Evolutionary conservation across 768 basidiomycete species (phyloP), one percentile per base, ranked within the genome.

Genomic region (Leccinum imitatum): DNA sequence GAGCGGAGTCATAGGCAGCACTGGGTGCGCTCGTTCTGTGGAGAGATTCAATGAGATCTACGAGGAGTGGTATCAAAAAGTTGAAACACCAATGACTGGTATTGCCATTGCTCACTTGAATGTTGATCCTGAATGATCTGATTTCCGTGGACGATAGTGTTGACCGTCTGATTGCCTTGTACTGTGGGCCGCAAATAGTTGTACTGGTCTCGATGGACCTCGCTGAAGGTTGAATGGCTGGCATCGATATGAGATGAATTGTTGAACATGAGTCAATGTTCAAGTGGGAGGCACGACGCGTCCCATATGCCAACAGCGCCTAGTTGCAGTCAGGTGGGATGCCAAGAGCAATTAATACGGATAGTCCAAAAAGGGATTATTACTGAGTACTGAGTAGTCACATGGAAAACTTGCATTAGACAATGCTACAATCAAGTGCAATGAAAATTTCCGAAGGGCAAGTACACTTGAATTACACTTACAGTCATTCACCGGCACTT

Each of bases 111-210:
- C 48, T 35, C 39, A 66, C 64, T 51, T 11, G 57, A 53, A 25
- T 55, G 52, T 11, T 59, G 46, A 47, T 59, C 60, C 35, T 66
- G 67, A 6, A 62, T 2, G 31, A 65, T 59, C 30, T 68, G 67
- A 53, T 67, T 65, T 17, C 65, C 66, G 15, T 68, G 47, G 50
- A 68, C 53, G 53, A 68, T 23, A 6, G 57, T 67, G 35, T 60
- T 47, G 54, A 64, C 51, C 6, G 50, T 25, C 3, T 25, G 23
- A 25, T 3, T 25, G 23, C 23, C 66, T 21, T 67, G 65, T 3
- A 64, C 57, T 13, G 57, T 61, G 17, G 60, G 37, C 3, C 53
- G 53, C 1, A 52, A 15, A 19, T 44, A 67, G 51, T 60, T 60
- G 31, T 61, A 4, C 41, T 65, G 64, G 13, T 64, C 63, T n/a